phyloP scores from a whole-genome alignment of 176 grass and related monocot genomes.

The Eleusine indica region DNA sequence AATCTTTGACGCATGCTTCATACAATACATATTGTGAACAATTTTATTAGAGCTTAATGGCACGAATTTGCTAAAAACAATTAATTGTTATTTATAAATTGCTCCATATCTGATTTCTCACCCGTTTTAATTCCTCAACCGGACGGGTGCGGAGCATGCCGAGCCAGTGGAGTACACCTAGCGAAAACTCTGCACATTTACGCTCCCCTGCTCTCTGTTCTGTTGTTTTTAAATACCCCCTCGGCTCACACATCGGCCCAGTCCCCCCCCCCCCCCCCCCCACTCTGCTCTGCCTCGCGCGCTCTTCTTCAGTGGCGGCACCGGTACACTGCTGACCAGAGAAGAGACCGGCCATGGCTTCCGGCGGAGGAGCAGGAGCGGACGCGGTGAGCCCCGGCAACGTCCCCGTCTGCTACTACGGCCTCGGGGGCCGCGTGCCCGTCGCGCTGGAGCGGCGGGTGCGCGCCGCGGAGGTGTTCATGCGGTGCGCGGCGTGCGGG shows the following conservation, averaged over 20 bases:
- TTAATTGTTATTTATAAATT: neutral
- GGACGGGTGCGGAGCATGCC: neutral
- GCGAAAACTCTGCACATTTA: conserved; percentile 45
- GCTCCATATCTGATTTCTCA: neutral
- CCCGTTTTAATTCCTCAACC: conserved; percentile 2
- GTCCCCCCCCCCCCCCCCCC: neutral
- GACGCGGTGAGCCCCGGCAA: conserved; percentile 64
- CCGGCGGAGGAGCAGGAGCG: conserved; percentile 14
- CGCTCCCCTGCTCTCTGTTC: neutral
- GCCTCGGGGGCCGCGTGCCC: conserved; percentile 40
- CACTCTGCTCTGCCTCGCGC: neutral
- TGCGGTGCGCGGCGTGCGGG: conserved; percentile 68
- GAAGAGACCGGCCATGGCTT: conserved; percentile 35
- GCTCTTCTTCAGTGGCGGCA: neutral
- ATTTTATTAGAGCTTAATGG: no score
- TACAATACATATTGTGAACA: neutral
- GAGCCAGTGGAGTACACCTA: conserved; percentile 39
- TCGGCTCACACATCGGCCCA: conserved; percentile 19
- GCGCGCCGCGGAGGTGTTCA: conserved; percentile 64
- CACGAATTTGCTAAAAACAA: neutral
- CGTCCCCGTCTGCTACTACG: conserved; percentile 74
- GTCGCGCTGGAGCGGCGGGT: conserved; percentile 69
- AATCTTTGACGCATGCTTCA: neutral
- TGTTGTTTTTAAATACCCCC: conserved; percentile 45
- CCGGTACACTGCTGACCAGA: neutral